phyloP scores from a whole-genome alignment of 768 basidiomycete genomes.

The Kwoniella sp. region DNA sequence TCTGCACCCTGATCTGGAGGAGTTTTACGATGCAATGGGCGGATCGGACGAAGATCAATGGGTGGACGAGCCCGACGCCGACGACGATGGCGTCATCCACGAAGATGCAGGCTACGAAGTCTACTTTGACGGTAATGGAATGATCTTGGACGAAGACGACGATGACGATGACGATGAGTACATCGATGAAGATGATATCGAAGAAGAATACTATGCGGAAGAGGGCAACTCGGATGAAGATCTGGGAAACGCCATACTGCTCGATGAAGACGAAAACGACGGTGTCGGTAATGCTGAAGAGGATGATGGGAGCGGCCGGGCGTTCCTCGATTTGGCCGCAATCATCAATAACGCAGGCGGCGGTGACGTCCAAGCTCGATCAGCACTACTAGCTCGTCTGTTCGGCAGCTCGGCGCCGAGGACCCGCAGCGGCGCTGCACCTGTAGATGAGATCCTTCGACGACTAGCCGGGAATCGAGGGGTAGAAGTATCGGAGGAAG shows the following conservation, averaged over 20 bases:
- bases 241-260: constrained; percentile 14
- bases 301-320: constrained; percentile 13
- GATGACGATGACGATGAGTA: constrained; percentile 31
- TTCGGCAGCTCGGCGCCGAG: constrained; percentile 8
- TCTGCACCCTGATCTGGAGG: constrained; percentile 31
- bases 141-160: constrained; percentile 26
- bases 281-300: constrained; percentile 12
- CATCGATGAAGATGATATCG: constrained; percentile 27
- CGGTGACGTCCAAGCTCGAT: constrained; percentile 21
- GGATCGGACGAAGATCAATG: constrained; percentile 29
- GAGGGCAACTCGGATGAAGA: constrained; percentile 27
- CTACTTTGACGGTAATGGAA: constrained; percentile 15
- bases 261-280: constrained; percentile 6
- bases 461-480: not conserved
- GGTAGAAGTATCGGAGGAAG: not conserved
- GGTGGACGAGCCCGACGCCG: constrained; percentile 28
- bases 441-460: constrained; percentile 1
- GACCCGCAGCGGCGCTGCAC: constrained; percentile 8
- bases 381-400: constrained; percentile 32
- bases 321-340: constrained; percentile 29
- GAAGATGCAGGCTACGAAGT: constrained; percentile 27
- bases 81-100: constrained; percentile 16
- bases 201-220: constrained; percentile 29
- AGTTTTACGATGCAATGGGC: constrained; percentile 27
- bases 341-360: constrained; percentile 25